A percentile compares a stretch with the other conserved stretches of the same genome.
These are phyloP conservation scores for Guadua angustifolia DNA, from an alignment of 176 grass and related monocot genomes.

Conservation along the genomic window DNA sequence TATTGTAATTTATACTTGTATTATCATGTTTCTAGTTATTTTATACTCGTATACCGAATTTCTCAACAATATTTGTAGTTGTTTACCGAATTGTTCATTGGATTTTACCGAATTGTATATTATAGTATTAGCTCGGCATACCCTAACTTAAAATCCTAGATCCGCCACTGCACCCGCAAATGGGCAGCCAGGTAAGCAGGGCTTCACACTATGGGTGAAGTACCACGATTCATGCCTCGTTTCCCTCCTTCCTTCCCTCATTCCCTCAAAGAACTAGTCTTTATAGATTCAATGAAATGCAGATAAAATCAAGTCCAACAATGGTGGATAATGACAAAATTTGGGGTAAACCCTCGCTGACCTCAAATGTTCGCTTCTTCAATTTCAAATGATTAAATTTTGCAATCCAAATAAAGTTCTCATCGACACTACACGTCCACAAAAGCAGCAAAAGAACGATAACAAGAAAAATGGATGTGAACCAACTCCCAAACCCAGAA, in stretches of 20 bases:
- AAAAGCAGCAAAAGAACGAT: not conserved
- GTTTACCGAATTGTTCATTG: too few relatives aligned
- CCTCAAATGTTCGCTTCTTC: not conserved
- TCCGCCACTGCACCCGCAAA: not conserved
- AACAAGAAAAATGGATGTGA: not conserved
- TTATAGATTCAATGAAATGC: not conserved
- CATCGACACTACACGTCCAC: not conserved
- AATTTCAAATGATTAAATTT: not conserved
- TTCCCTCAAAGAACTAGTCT: not conserved
- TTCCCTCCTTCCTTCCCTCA: not conserved
- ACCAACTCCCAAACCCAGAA: not conserved
- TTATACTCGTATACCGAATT: too few relatives aligned
- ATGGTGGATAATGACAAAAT: not conserved
- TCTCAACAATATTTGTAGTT: too few relatives aligned
- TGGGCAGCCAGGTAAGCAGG: not conserved
- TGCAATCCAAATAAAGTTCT: not conserved
- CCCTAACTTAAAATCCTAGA: too few relatives aligned
- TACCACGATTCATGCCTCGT: not conserved
- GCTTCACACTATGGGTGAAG: not conserved
- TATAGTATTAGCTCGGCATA: too few relatives aligned
- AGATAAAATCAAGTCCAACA: not conserved
- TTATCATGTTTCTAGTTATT: too few relatives aligned
- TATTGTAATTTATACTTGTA: too few relatives aligned
- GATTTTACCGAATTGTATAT: too few relatives aligned
- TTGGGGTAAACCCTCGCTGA: not conserved